A percentile compares a stretch with the other conserved stretches of the same genome.
Conservation (phyloP, 2,329 filamentous ascomycete genomes). For the Fusarium staphyleae region DNA sequence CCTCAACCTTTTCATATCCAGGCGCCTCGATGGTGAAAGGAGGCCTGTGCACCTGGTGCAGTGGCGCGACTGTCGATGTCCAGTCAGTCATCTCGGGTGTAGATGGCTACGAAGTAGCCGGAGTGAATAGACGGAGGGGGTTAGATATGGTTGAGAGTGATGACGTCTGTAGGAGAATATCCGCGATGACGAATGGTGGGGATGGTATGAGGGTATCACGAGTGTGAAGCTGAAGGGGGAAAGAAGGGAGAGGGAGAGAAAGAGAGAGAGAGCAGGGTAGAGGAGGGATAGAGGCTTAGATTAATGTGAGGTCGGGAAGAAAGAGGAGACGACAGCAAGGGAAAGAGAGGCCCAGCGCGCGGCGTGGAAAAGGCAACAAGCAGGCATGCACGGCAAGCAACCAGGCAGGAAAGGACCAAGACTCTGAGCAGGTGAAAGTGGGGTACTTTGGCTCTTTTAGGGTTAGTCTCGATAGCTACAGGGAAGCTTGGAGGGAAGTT, state of each 20-base stretch:
- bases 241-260: constrained; percentile 9
- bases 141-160: constrained; percentile 13
- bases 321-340: constrained; percentile 19
- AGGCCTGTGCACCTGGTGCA: constrained; percentile 69
- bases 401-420: constrained; percentile 17
- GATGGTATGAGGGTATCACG: constrained; percentile 29
- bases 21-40: constrained; percentile 79
- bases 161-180: constrained; percentile 9
- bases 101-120: constrained; percentile 25
- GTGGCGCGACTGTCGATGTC: constrained; percentile 56
- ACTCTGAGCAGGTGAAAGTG: constrained; percentile 1
- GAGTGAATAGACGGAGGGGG: constrained; percentile 5
- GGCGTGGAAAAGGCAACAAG: no score
- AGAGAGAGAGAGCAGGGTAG: constrained; percentile 13
- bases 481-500: constrained; percentile 24
- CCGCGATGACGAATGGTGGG: constrained; percentile 20
- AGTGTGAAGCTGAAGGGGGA: constrained; percentile 22
- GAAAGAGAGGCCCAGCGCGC: constrained; percentile 19
- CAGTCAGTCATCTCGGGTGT: constrained; percentile 43
- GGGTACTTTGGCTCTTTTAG: constrained; percentile 2
- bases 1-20: constrained; percentile 71
- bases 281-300: constrained; percentile 19
- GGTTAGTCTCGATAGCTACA: constrained; percentile 28
- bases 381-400: constrained; percentile 3
- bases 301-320: constrained; percentile 29